phyloP scores from a whole-genome alignment of 208 protist species.

The Dictyostelium gargantuum region DNA sequence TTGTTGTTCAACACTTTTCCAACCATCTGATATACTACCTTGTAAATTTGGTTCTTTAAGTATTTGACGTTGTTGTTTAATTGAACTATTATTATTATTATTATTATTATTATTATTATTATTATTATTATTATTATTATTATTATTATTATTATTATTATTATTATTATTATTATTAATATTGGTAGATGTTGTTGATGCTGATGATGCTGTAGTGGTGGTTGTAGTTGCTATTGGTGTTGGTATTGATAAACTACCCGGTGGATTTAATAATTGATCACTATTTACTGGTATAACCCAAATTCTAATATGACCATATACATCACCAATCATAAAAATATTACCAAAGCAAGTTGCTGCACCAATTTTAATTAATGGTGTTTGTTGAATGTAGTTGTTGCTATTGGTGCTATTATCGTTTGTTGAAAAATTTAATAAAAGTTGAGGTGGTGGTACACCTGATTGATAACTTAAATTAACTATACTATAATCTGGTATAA shows the following conservation, averaged over 20 bases:
- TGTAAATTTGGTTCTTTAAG: slow-evolving; percentile 38
- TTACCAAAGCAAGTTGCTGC: slow-evolving; percentile 42
- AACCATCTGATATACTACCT: slow-evolving; percentile 21
- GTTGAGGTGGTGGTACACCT: background rate
- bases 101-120: too few relatives aligned
- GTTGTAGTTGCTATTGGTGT: background rate
- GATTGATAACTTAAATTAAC: background rate
- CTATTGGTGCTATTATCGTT: background rate
- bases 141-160: too few relatives aligned
- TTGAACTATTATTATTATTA: too few relatives aligned
- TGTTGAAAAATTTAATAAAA: background rate
- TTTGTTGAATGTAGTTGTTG: background rate
- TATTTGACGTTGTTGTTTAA: background rate
- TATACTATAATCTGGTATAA: background rate
- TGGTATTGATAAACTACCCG: background rate
- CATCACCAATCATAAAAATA: slow-evolving; percentile 53
- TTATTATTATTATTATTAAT: too few relatives aligned
- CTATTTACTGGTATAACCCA: slow-evolving; percentile 43
- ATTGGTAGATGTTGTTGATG: too few relatives aligned
- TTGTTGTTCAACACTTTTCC: background rate
- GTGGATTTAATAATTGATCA: background rate
- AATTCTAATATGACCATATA: slow-evolving; percentile 34
- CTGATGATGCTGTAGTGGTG: background rate
- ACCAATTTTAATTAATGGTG: slow-evolving; percentile 38
- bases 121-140: too few relatives aligned